These are phyloP conservation scores for Cutaneotrichosporon cutaneum DNA, from an alignment of 1,284 basidiomycete genomes.

Conservation along the genomic window DNA sequence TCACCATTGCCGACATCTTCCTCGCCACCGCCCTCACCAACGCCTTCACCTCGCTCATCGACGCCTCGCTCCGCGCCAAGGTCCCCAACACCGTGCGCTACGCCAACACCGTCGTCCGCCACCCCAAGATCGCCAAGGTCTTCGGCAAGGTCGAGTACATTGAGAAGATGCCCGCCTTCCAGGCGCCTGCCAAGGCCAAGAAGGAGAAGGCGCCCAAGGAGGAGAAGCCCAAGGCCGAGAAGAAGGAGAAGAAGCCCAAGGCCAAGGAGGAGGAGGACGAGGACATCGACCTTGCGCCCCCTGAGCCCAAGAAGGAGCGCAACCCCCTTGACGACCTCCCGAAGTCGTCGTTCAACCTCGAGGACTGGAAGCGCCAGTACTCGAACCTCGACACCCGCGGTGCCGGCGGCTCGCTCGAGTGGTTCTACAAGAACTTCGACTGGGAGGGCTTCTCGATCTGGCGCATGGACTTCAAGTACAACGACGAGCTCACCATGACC, in stretches of 20 bases:
- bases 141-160: conserved; percentile 64
- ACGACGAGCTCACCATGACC: conserved; percentile 82
- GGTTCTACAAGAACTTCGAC: conserved; percentile 94
- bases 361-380: conserved; percentile 97
- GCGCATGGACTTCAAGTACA: conserved; percentile 89
- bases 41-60: conserved; percentile 59
- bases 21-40: conserved; percentile 63
- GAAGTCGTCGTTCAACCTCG: conserved; percentile 88
- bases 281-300: conserved; percentile 62
- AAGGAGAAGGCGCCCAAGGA: conserved; percentile 56
- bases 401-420: conserved; percentile 66
- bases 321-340: conserved; percentile 92
- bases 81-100: conserved; percentile 78
- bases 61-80: conserved; percentile 64
- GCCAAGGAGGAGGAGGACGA: conserved; percentile 63
- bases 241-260: conserved; percentile 54
- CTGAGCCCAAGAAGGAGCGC: conserved; percentile 74
- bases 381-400: conserved; percentile 94
- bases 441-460: conserved; percentile 85
- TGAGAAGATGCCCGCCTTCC: conserved; percentile 71
- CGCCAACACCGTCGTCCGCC: conserved; percentile 73
- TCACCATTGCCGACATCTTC: conserved; percentile 86
- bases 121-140: conserved; percentile 68
- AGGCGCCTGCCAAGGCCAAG: conserved; percentile 70
- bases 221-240: conserved; percentile 58